Base-by-base conservation (phyloP, 2,329 filamentous ascomycete species). In the Cladophialophora yegresii region DNA sequence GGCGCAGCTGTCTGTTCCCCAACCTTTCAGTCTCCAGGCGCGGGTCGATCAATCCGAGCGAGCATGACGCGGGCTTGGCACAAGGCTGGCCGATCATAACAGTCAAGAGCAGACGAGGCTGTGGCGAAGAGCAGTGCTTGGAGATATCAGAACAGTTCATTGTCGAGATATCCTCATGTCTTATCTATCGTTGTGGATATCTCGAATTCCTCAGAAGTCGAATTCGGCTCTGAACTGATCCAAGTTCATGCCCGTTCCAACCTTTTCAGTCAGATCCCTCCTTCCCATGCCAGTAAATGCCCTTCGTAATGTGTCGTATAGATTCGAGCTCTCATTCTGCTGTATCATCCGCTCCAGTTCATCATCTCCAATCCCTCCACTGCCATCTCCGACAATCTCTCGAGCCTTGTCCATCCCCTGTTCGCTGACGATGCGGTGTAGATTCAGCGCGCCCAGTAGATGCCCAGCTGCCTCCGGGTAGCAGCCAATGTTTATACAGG, bases 281-380 rank as follows among this genome's bases (percentile, higher is more conserved):
- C 95, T 82, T 2, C 90, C 90, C 95, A 99, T 98, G 80, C 96
- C 92, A 9, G 88, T 93, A 77, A 99, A 98, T n/a, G 98, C 95
- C 65, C 96, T 83, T 67, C 93, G 82, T 67, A 99, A 80, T 12
- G 96, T 99, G 77, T 99, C 96, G 77, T 96, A 96, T 64, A 99
- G 81, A 73, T 97, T 99, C 56, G 93, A 97, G 81, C 92, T 96
- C 75, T 96, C 88, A 78, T 99, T 99, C 81, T 98, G 93, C 58
- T 89, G 89, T 61, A 96, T 89, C 88, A 96, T 92, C 66, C 89
- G 85, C 74, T 96, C 91, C 22, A 97, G 82, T 70, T 91, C 87
- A 62, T 85, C 87, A 72, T 97, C 92, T 26, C 79, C 80, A 3
- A 88, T 80, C 43, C 77, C 79, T 50, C 75, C 80, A 10, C 75